Percentiles rank a stretch among this genome's conserved stretches.
These are phyloP conservation scores for Starmera pachycereana DNA, from an alignment of 805 yeast species.

Conservation along the genomic window DNA sequence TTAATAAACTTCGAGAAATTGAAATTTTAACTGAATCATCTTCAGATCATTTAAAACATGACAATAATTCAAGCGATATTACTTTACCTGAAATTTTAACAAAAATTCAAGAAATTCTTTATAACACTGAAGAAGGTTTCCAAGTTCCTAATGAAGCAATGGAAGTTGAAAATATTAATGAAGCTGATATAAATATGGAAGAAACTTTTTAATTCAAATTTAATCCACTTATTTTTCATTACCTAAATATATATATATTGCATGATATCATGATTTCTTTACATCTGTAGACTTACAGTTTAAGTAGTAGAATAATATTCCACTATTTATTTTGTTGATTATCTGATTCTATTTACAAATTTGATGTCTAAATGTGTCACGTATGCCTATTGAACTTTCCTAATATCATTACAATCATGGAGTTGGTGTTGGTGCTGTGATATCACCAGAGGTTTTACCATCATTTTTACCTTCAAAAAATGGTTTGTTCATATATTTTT, in stretches of 20 bases:
- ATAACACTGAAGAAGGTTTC: slow-evolving; percentile 79
- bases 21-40: slow-evolving; percentile 69
- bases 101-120: slow-evolving; percentile 67
- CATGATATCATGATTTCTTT: too few relatives aligned
- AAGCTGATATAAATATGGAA: slow-evolving; percentile 19
- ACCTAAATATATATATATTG: too few relatives aligned
- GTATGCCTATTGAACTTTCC: too few relatives aligned
- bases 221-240: too few relatives aligned
- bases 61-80: slow-evolving; percentile 15
- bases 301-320: too few relatives aligned
- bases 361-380: not conserved
- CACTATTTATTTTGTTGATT: too few relatives aligned
- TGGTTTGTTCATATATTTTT: slow-evolving; percentile 52
- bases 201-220: slow-evolving; percentile 20
- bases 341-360: not conserved
- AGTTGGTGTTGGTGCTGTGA: not conserved
- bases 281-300: too few relatives aligned
- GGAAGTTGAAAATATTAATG: slow-evolving; percentile 12
- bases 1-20: slow-evolving; percentile 78
- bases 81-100: slow-evolving; percentile 34
- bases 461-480: not conserved
- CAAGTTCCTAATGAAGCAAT: slow-evolving; percentile 38
- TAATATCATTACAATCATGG: not conserved
- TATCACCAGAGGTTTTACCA: not conserved
- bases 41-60: slow-evolving; percentile 38